Base-by-base conservation (phyloP, 2,329 filamentous ascomycete species). In the Pseudogymnoascus sp. region DNA sequence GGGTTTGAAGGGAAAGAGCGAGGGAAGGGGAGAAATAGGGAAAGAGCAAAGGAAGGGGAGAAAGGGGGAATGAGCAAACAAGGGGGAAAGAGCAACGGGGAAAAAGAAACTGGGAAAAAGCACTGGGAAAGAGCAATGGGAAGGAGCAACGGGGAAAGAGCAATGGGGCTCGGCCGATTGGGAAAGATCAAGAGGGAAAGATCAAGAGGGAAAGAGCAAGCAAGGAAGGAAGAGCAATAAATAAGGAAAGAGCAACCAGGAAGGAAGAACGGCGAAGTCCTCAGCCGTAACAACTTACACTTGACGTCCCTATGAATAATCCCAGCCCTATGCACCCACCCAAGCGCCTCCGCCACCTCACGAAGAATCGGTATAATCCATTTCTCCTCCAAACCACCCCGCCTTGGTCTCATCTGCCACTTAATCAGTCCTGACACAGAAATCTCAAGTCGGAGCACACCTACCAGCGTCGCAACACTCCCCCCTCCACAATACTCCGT, bases 401-500 rank as follows among this genome's bases (percentile, higher is more conserved):
- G 84, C 1, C 83, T 88, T 14, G 86, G 85, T 71, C 82, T 84
- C 84, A 87, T 87, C 63, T 72, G 49, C 33, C 28, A 12, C 25
- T 11, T 12, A 49, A 68, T 60, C 66, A 52, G 19, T 22, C 36
- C 3, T n/a, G 19, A 12, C 70, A 59, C 68, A 58, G 65, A 52
- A 65, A 38, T 42, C 16, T 12, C 7, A 2, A 76, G 62, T 79
- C n/a, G n/a, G n/a, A n/a, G n/a, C n/a, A n/a, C n/a, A 72, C 66
- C 79, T 77, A 69, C 81, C 76, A 83, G 82, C 64, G 82, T 92
- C 66, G 83, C 87, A 73, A 95, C 87, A 72, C 90, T 93, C 58
- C 91, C 91, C 65, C 91, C 91, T 5, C 88, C 89, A 69, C 90
- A 92, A 73, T 92, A 92, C 75, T 94, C 90, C 64, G 89, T 92